Percentiles rank a stretch among this genome's conserved stretches.
Evolutionary conservation across 495 filamentous ascomycete genomes (phyloP).

Genomic region (Hypoxylon fuscum): DNA sequence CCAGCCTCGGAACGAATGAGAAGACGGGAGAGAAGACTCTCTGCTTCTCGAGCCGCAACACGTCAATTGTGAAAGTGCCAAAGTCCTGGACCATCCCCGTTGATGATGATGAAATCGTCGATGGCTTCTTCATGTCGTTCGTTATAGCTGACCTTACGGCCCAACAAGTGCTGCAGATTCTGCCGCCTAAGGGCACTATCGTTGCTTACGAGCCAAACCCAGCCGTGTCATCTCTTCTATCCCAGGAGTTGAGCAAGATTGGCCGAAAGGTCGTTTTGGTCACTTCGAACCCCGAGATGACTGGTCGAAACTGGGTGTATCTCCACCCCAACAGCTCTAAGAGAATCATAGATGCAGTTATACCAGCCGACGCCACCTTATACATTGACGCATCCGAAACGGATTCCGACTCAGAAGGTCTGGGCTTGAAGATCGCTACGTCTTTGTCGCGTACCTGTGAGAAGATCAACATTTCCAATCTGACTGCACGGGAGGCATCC

Average conservation of each 20-base stretch:
- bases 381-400: background rate
- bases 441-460: background rate
- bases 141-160: background rate
- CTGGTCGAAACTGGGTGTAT: background rate
- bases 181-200: background rate
- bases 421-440: background rate
- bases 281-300: background rate
- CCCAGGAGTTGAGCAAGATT: background rate
- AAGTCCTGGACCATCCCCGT: background rate
- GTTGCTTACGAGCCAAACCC: background rate
- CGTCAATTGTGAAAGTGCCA: background rate
- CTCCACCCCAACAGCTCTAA: conserved; percentile 1
- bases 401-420: background rate
- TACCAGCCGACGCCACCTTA: background rate
- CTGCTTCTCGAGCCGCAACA: background rate
- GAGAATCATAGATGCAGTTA: background rate
- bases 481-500: background rate
- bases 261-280: background rate
- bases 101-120: background rate
- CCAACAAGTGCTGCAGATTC: conserved; percentile 1
- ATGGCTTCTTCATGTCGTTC: background rate
- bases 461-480: background rate
- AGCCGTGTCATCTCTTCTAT: background rate
- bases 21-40: conserved; percentile 1
- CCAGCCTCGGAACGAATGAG: background rate